phyloP scores from a whole-genome alignment of 2,329 filamentous ascomycete species.

The Graphilbum sp. region DNA sequence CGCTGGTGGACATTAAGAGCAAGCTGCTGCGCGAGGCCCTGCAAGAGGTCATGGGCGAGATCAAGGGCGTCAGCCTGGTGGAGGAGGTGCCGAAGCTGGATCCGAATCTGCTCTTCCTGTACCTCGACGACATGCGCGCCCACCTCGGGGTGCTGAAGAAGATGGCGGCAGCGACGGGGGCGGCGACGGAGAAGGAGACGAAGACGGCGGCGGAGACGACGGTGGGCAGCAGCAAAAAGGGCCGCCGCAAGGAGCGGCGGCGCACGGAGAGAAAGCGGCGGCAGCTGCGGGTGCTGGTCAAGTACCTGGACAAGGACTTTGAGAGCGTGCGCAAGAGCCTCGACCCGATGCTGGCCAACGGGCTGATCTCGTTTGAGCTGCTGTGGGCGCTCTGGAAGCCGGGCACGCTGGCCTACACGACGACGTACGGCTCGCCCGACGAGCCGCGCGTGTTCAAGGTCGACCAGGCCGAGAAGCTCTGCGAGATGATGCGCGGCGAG shows the following conservation, averaged over 20 bases:
- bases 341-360: constrained; percentile 63
- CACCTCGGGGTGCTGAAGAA: constrained; percentile 49
- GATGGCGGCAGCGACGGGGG: constrained; percentile 27
- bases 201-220: constrained; percentile 28
- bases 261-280: constrained; percentile 39
- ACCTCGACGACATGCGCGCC: constrained; percentile 60
- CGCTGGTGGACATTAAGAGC: constrained; percentile 72
- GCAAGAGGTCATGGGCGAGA: constrained; percentile 54
- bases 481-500: constrained; percentile 51
- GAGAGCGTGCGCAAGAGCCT: constrained; percentile 59
- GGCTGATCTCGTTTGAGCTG: constrained; percentile 76
- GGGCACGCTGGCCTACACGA: constrained; percentile 60
- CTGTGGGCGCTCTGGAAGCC: constrained; percentile 85
- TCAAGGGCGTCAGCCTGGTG: constrained; percentile 64
- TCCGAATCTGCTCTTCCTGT: constrained; percentile 56
- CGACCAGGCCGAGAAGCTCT: constrained; percentile 56
- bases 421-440: constrained; percentile 60
- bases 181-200: constrained; percentile 40
- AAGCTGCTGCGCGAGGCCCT: constrained; percentile 58
- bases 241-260: constrained; percentile 44
- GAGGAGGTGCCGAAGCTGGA: constrained; percentile 62
- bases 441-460: constrained; percentile 73
- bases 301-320: constrained; percentile 47
- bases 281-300: constrained; percentile 45
- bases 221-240: constrained; percentile 39